A percentile compares a stretch with the other conserved stretches of the same genome.
Evolutionary conservation across 768 basidiomycete genomes (phyloP).

Genomic region (Cantharellus anzutake): DNA sequence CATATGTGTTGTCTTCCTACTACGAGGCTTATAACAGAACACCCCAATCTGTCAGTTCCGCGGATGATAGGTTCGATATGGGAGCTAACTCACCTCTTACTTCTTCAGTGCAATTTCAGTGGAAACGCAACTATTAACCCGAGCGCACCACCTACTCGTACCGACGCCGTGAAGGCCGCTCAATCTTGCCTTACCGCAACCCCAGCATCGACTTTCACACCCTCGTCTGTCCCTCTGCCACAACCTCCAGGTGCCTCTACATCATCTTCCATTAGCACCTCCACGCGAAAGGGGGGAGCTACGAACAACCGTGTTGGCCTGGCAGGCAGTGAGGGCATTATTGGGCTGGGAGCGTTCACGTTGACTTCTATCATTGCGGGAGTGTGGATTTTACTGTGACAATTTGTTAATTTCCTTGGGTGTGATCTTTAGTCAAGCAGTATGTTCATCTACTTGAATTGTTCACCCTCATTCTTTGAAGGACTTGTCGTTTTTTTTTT

Average conservation of each 20-base stretch:
- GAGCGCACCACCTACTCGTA: slow-evolving; percentile 28
- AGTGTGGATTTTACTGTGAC: background rate
- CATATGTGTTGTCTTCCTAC: slow-evolving; percentile 64
- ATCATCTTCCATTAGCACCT: background rate
- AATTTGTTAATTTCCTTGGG: too few relatives aligned
- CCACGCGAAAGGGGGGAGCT: background rate
- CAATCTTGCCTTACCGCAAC: slow-evolving; percentile 45
- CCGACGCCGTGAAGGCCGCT: slow-evolving; percentile 35
- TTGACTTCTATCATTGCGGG: background rate
- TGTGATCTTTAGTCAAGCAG: too few relatives aligned
- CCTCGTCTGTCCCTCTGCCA: slow-evolving; percentile 10
- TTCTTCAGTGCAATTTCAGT: slow-evolving; percentile 40
- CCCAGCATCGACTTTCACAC: slow-evolving; percentile 43
- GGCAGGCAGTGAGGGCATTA: background rate
- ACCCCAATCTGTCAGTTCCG: slow-evolving; percentile 21
- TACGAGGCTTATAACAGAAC: slow-evolving; percentile 45
- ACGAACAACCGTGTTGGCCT: background rate
- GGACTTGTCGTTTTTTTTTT: too few relatives aligned
- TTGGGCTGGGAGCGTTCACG: background rate
- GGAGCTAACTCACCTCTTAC: background rate
- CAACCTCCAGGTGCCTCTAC: background rate
- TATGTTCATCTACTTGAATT: too few relatives aligned
- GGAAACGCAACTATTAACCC: slow-evolving; percentile 71
- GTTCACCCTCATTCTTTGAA: too few relatives aligned
- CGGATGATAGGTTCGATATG: background rate